Evolutionary conservation across 2,329 filamentous ascomycete species (phyloP).

Genomic region (Cladorrhinum sp.): DNA sequence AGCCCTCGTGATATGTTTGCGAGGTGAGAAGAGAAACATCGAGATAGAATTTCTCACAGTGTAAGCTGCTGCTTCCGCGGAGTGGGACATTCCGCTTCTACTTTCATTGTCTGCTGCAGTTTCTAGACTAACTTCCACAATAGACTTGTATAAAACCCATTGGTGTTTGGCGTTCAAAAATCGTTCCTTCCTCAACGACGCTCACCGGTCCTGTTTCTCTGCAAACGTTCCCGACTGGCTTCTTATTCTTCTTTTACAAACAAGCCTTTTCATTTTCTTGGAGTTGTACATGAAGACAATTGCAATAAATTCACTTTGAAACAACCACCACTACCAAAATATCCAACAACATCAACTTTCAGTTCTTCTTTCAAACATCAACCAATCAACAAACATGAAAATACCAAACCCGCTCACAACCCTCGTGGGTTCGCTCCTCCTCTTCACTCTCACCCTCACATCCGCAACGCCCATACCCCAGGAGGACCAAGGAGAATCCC

Average conservation of each 20-base stretch:
- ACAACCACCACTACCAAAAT: background rate
- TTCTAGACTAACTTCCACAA: no score
- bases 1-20: background rate
- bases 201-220: no score
- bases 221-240: no score
- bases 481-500: background rate
- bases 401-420: background rate
- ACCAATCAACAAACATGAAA: background rate
- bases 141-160: no score
- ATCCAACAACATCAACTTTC: background rate
- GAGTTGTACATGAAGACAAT: background rate
- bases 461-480: background rate
- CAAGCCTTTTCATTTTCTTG: no score
- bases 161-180: no score
- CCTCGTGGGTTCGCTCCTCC: conserved; percentile 3
- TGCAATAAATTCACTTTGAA: background rate
- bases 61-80: no score
- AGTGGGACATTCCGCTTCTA: no score
- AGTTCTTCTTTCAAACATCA: background rate
- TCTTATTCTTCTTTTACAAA: no score
- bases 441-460: conserved; percentile 1
- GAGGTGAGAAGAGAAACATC: background rate
- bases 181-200: no score
- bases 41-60: no score
- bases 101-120: no score